A percentile compares a stretch with the other conserved stretches of the same genome.
Conservation (phyloP, 1,284 basidiomycete species). For the Pseudozyma sp. region DNA sequence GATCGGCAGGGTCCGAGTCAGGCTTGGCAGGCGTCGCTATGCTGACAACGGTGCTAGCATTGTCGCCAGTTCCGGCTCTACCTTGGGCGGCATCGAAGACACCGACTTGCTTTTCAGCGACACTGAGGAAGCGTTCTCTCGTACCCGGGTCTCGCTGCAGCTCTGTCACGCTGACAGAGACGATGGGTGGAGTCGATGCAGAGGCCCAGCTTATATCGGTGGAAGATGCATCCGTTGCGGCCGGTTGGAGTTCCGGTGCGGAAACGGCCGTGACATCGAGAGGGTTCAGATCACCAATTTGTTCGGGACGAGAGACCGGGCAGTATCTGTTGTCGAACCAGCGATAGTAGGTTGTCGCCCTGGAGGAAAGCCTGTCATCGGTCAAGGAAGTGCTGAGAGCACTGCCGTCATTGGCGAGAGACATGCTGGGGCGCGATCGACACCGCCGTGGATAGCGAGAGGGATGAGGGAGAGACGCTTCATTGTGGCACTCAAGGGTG, state of each 20-base stretch:
- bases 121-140: background rate
- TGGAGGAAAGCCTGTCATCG: constrained; percentile 6
- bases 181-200: no score
- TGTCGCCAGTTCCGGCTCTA: background rate
- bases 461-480: background rate
- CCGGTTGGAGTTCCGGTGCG: background rate
- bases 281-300: background rate
- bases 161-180: no score
- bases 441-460: background rate
- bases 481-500: no score
- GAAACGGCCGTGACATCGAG: background rate
- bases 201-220: no score
- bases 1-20: background rate
- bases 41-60: background rate
- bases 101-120: constrained; percentile 5
- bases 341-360: constrained; percentile 3
- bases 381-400: background rate
- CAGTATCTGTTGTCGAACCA: constrained; percentile 16
- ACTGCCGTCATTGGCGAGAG: background rate
- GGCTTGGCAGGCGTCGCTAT: constrained; percentile 11
- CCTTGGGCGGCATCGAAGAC: constrained; percentile 6
- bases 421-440: background rate
- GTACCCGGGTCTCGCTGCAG: no score
- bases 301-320: background rate
- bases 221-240: no score